Conservation (phyloP, 2,329 filamentous ascomycete species). For the Tolypocladium cylindrosporum region DNA sequence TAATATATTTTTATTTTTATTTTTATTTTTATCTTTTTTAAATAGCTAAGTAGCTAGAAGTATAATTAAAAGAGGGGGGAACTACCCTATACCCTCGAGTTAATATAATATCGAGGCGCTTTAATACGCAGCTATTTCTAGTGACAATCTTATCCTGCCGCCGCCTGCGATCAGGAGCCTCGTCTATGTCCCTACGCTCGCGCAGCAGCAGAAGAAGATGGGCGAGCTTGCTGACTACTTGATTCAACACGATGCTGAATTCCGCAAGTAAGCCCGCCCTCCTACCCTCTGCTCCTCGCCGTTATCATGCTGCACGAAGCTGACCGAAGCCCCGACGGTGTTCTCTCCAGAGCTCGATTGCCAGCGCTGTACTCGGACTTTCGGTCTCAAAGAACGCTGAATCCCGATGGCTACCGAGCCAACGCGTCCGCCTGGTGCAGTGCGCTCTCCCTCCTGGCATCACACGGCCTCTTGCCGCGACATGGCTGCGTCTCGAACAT, state of each 20-base stretch:
- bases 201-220: constrained; percentile 28
- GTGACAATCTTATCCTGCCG: neutral
- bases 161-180: neutral
- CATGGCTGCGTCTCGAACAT: constrained; percentile 31
- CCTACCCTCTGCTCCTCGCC: neutral
- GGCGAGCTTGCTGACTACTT: constrained; percentile 60
- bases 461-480: constrained; percentile 44
- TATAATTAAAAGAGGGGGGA: too few species aligned
- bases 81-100: too few species aligned
- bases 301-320: neutral
- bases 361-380: constrained; percentile 88
- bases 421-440: constrained; percentile 73
- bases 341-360: constrained; percentile 54
- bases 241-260: constrained; percentile 49
- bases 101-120: too few species aligned
- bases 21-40: too few species aligned
- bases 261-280: constrained; percentile 36
- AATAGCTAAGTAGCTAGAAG: too few species aligned
- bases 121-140: neutral
- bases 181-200: neutral
- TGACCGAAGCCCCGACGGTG: neutral
- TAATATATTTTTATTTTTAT: too few species aligned
- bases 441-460: constrained; percentile 59
- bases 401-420: constrained; percentile 76
- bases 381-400: constrained; percentile 58